A percentile compares a stretch with the other conserved stretches of the same genome.
Evolutionary conservation across 495 filamentous ascomycete species (phyloP).

Genomic region (Penicillium angulare): DNA sequence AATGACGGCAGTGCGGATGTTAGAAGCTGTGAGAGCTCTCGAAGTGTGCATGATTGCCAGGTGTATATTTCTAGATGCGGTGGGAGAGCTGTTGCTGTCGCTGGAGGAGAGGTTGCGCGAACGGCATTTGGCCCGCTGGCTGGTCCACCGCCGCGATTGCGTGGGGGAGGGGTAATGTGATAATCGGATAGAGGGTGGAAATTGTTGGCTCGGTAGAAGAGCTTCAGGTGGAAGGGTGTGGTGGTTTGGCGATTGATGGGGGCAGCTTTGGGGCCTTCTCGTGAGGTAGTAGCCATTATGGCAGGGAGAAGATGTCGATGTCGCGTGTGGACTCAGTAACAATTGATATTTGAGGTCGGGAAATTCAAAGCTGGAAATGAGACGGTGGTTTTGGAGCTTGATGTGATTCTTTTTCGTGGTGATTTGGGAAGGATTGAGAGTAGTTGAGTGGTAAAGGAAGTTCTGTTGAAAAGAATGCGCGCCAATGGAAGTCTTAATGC

Average conservation of each 20-base stretch:
- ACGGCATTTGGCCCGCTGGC: constrained; percentile 35
- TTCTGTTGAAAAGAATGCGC: not conserved
- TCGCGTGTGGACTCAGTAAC: not conserved
- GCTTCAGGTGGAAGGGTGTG: constrained; percentile 84
- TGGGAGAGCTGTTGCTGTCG: constrained; percentile 51
- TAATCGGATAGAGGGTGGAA: constrained; percentile 60
- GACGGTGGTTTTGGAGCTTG: no score
- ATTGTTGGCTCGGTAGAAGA: constrained; percentile 75
- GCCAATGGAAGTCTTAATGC: no score
- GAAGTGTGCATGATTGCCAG: constrained; percentile 79
- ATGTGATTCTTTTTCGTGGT: not conserved
- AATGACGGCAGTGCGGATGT: constrained; percentile 61
- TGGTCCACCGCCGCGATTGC: constrained; percentile 24
- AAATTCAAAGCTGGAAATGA: no score
- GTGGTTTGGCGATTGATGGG: constrained; percentile 67
- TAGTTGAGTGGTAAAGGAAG: not conserved
- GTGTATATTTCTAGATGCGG: constrained; percentile 82
- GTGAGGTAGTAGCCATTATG: constrained; percentile 28
- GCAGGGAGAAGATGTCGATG: constrained; percentile 4
- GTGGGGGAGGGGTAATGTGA: constrained; percentile 15
- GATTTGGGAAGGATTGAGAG: not conserved
- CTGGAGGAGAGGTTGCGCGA: constrained; percentile 33
- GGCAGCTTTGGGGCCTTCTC: constrained; percentile 27
- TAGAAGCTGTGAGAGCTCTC: constrained; percentile 77
- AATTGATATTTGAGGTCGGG: not conserved